phyloP scores from a whole-genome alignment of 495 filamentous ascomycete species.

The Letharia lupina region DNA sequence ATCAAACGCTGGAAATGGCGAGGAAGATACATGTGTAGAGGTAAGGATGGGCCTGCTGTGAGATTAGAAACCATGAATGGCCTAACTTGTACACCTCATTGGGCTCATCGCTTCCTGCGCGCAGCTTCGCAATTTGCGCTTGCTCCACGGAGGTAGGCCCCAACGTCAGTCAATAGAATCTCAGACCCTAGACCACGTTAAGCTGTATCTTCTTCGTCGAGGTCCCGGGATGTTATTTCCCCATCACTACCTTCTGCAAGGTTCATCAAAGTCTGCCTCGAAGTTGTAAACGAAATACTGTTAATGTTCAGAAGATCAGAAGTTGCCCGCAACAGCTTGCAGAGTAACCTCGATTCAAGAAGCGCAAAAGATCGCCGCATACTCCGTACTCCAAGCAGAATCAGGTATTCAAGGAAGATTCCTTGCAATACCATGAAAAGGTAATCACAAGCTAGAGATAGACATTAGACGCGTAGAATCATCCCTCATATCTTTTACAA shows the following conservation, averaged over 20 bases:
- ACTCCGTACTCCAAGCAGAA: not conserved
- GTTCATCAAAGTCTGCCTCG: not conserved
- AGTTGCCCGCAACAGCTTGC: not conserved
- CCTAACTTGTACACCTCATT: not conserved
- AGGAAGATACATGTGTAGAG: not conserved
- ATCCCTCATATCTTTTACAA: not conserved
- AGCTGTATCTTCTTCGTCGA: not conserved
- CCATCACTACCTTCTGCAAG: not conserved
- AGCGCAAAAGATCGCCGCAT: not conserved
- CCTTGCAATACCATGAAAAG: not conserved
- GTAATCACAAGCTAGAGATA: not conserved
- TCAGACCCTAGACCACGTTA: not conserved
- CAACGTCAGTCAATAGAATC: not conserved
- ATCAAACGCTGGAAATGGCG: not conserved
- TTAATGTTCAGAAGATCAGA: not conserved
- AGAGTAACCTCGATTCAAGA: not conserved
- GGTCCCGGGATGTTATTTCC: not conserved
- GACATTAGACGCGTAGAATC: not conserved
- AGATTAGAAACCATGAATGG: not conserved
- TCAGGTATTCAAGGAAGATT: not conserved
- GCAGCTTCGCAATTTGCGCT: not conserved
- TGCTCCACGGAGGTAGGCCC: not conserved
- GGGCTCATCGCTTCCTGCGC: not conserved
- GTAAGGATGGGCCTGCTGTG: not conserved
- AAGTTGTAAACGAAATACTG: not conserved